Evolutionary conservation across 2,329 filamentous ascomycete genomes (phyloP).

Genomic region (Colletotrichum spinosum): DNA sequence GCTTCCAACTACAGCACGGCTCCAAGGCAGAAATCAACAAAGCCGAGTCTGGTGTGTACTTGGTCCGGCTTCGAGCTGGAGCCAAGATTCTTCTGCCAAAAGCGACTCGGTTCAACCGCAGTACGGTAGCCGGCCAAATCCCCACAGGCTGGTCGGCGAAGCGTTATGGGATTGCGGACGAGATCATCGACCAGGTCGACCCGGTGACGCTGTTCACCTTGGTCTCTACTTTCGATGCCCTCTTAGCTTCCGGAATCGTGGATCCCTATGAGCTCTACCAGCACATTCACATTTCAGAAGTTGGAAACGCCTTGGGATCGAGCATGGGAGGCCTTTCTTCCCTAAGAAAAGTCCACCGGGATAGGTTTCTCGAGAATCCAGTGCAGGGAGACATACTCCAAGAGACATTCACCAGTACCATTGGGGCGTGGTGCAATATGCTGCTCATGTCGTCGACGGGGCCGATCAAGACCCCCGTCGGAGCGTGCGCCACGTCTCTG

Average conservation of each 20-base stretch:
- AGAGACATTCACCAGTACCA: constrained; percentile 51
- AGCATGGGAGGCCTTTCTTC: constrained; percentile 44
- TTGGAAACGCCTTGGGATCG: constrained; percentile 49
- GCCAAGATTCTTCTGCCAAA: constrained; percentile 95
- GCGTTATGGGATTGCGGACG: constrained; percentile 94
- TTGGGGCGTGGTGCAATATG: constrained; percentile 55
- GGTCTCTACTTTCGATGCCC: constrained; percentile 90
- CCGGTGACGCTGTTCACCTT: constrained; percentile 95
- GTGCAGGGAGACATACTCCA: constrained; percentile 49
- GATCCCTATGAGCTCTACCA: constrained; percentile 47
- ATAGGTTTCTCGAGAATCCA: constrained; percentile 44
- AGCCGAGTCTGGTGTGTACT: constrained; percentile 94
- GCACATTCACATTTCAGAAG: constrained; percentile 49
- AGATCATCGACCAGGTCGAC: constrained; percentile 97
- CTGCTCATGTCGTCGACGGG: constrained; percentile 50
- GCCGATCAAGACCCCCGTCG: constrained; percentile 49
- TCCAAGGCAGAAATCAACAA: constrained; percentile 97
- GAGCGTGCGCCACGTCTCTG: constrained; percentile 51
- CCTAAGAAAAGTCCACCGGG: constrained; percentile 44
- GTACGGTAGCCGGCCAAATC: constrained; percentile 92
- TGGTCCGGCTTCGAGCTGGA: constrained; percentile 93
- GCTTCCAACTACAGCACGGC: constrained; percentile 95
- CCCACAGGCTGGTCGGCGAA: constrained; percentile 97
- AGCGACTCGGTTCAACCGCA: constrained; percentile 91
- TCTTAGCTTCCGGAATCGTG: constrained; percentile 92